Evolutionary conservation across 345 rosid species (phyloP).

Genomic region (Microcos paniculata): DNA sequence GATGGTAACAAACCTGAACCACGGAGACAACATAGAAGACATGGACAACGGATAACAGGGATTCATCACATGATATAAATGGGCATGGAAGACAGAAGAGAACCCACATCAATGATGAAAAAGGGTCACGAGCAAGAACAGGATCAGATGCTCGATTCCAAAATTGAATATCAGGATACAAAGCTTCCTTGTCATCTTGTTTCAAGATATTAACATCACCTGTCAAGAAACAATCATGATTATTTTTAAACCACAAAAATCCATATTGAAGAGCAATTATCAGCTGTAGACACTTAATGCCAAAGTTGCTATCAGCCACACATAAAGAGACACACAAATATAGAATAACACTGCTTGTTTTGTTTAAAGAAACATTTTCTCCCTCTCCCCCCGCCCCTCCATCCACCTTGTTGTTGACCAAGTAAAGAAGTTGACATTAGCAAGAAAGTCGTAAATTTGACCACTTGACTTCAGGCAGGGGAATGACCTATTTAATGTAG

Average conservation of each 20-base stretch:
- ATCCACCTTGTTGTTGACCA: not conserved
- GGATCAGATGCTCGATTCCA: conserved; percentile 85
- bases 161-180: conserved; percentile 52
- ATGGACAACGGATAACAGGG: conserved; percentile 80
- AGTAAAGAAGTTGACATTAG: not conserved
- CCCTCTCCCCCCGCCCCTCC: not conserved
- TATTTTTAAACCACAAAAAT: conserved; percentile 1
- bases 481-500: not conserved
- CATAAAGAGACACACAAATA: not conserved
- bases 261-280: not conserved
- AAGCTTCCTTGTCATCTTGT: conserved; percentile 38
- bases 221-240: conserved; percentile 26
- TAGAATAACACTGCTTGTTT: not conserved
- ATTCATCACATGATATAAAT: conserved; percentile 71
- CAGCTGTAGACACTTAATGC: not conserved
- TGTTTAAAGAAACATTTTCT: not conserved
- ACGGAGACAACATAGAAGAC: conserved; percentile 67
- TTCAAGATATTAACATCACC: conserved; percentile 50
- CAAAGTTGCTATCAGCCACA: not conserved
- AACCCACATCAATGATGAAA: conserved; percentile 96
- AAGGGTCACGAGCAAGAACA: conserved; percentile 81
- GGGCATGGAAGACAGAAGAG: conserved; percentile 91
- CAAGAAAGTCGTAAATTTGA: not conserved
- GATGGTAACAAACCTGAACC: conserved; percentile 61
- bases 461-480: not conserved